phyloP scores from a whole-genome alignment of 352 stramenopile genomes.

The Globisporangium megalacanthum region DNA sequence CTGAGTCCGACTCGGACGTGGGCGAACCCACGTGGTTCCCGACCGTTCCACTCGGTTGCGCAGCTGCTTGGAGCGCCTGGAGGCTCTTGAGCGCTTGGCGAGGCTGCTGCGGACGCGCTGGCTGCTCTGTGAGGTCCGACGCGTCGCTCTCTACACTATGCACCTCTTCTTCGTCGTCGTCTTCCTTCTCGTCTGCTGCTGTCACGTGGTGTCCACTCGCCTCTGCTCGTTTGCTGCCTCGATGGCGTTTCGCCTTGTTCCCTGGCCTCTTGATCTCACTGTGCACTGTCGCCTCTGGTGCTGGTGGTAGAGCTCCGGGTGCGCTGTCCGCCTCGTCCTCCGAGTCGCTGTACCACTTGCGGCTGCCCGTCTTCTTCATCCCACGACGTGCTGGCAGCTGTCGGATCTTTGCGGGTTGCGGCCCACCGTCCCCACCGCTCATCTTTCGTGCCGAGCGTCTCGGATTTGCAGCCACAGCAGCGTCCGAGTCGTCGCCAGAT shows the following conservation, averaged over 20 bases:
- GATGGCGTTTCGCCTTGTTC: slow-evolving; percentile 8
- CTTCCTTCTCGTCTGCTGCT: slow-evolving; percentile 11
- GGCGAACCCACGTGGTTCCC: slow-evolving; percentile 5
- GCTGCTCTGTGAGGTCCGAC: slow-evolving; percentile 14
- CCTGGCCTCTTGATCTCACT: no score
- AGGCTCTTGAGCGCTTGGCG: slow-evolving; percentile 15
- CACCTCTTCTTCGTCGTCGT: slow-evolving; percentile 2
- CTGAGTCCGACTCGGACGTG: slow-evolving; percentile 13
- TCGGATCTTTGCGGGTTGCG: slow-evolving; percentile 10
- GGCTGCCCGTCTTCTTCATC: slow-evolving; percentile 20
- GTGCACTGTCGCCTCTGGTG: background rate
- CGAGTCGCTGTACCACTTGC: slow-evolving; percentile 54
- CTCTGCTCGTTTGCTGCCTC: no score
- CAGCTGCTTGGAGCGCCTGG: slow-evolving; percentile 5
- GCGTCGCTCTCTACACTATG: slow-evolving; percentile 14
- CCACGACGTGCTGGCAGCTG: slow-evolving; percentile 12
- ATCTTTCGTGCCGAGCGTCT: no score
- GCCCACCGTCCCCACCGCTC: no score
- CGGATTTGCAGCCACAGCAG: no score
- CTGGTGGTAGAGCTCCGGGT: background rate
- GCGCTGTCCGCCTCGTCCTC: slow-evolving; percentile 30
- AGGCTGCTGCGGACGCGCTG: slow-evolving; percentile 9
- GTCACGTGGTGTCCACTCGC: no score
- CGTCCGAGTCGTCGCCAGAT: no score
- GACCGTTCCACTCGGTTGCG: background rate